Evolutionary conservation across 2,329 filamentous ascomycete species (phyloP), one percentile per base, ranked within the genome.

Genomic region (Periconia sp.): DNA sequence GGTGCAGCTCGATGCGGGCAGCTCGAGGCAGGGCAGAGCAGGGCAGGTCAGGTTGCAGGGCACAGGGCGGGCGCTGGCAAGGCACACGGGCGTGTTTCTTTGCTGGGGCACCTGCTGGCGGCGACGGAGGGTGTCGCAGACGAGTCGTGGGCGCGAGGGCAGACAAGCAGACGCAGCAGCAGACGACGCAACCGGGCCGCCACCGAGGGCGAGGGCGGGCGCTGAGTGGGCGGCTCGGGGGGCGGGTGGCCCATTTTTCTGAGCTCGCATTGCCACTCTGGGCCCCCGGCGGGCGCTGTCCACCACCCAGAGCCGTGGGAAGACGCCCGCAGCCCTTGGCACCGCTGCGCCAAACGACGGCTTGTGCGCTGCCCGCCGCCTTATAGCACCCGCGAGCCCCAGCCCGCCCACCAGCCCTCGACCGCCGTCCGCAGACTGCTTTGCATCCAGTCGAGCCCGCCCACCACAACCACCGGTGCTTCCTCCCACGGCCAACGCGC

Each of bases 231-330:
- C 39, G 33, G 25, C 16, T 26, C 39, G n/a, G 12, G 22, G 37
- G 12, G 21, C 23, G 17, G 21, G 13, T 26, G 15, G 23, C 41
- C 34, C 17, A 11, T 34, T 32, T 31, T 40, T 36, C 28, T 23
- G 18, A 13, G 28, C 15, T 18, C 32, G 39, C 35, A 19, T 40
- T 36, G 36, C 33, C 38, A 26, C 43, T 15, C 30, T 36, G 29
- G 33, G 34, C 22, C 15, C 21, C n/a, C 5, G 28, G 34, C 34
- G 32, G 22, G 13, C 4, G 22, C 32, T 17, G 25, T 40, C 37
- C 13, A 16, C 37, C 31, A 46, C 13, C 43, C 43, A 37, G 32
- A 18, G 22, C 21, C 15, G 9, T 33, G 43, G 36, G 32, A 37
- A 30, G 11, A 25, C 43, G 25, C 43, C 37, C 26, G 36, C 37